Percentiles rank a stretch among this genome's conserved stretches.
phyloP scores from a whole-genome alignment of 176 grass and related monocot genomes.

The Bolboschoenus planiculmis region DNA sequence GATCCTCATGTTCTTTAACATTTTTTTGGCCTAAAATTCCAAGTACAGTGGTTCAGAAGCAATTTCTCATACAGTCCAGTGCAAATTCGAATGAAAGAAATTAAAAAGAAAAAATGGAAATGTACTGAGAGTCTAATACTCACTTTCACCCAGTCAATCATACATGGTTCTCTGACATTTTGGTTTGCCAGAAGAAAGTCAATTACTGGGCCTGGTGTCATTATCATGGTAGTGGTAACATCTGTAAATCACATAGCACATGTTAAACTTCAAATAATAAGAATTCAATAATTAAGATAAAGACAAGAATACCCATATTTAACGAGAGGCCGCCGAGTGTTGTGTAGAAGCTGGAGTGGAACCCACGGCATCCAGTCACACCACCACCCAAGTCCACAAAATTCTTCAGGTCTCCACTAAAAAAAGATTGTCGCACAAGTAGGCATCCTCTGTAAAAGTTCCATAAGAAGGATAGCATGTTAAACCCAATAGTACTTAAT shows the following conservation, averaged over 20 bases:
- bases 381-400: slow-evolving; percentile 70
- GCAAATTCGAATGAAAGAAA: neutral
- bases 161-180: slow-evolving; percentile 48
- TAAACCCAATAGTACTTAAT: slow-evolving; percentile 39
- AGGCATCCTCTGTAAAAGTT: slow-evolving; percentile 58
- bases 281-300: slow-evolving; percentile 17
- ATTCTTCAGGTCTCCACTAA: slow-evolving; percentile 48
- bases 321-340: slow-evolving; percentile 66
- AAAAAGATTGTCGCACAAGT: slow-evolving; percentile 72
- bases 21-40: slow-evolving; percentile 61
- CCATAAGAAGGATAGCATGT: slow-evolving; percentile 59
- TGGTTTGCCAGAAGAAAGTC: slow-evolving; percentile 81
- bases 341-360: slow-evolving; percentile 79
- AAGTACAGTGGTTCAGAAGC: slow-evolving; percentile 1
- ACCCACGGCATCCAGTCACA: slow-evolving; percentile 73
- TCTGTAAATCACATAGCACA: slow-evolving; percentile 32
- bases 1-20: slow-evolving; percentile 78
- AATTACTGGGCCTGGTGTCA: slow-evolving; percentile 80
- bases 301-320: slow-evolving; percentile 22
- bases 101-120: slow-evolving; percentile 28
- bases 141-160: slow-evolving; percentile 84
- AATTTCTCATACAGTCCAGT: slow-evolving; percentile 1
- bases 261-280: neutral
- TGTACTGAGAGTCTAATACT: neutral
- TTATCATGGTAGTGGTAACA: slow-evolving; percentile 93